These are phyloP conservation scores for Fusarium pininemorale DNA, from an alignment of 2,329 filamentous ascomycete genomes.

Conservation along the genomic window DNA sequence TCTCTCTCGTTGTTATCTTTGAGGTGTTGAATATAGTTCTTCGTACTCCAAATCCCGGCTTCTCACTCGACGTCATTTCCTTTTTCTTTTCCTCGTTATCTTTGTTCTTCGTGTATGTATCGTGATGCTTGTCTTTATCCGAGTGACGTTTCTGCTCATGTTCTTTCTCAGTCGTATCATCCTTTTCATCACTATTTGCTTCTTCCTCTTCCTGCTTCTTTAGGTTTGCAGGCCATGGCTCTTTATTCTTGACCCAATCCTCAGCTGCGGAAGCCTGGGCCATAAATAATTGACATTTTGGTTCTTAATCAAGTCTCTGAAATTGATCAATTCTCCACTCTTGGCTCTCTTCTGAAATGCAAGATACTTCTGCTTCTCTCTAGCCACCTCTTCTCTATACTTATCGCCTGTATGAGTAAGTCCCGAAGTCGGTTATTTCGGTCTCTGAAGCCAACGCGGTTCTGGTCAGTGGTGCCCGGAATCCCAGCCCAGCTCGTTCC, in stretches of 20 bases:
- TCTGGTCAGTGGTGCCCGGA: background rate
- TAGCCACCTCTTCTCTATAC: background rate
- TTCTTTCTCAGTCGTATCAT: background rate
- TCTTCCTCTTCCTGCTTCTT: background rate
- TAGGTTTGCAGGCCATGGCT: background rate
- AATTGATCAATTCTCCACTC: background rate
- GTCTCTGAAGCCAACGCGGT: background rate
- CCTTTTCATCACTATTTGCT: background rate
- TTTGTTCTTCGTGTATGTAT: background rate
- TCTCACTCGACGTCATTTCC: accelerated
- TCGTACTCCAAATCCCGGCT: accelerated
- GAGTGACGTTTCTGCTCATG: background rate
- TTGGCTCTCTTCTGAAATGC: background rate
- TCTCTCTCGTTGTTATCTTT: background rate
- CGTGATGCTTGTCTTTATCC: background rate
- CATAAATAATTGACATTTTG: background rate
- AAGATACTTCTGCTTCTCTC: background rate
- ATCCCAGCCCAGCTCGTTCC: background rate
- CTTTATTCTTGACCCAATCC: background rate
- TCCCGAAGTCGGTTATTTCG: background rate
- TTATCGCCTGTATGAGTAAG: background rate
- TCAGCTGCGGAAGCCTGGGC: background rate
- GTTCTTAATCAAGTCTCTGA: background rate
- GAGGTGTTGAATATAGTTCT: background rate
- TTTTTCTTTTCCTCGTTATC: background rate